Conservation (phyloP, 257 asterid species). For the Gentiana macrophylla region DNA sequence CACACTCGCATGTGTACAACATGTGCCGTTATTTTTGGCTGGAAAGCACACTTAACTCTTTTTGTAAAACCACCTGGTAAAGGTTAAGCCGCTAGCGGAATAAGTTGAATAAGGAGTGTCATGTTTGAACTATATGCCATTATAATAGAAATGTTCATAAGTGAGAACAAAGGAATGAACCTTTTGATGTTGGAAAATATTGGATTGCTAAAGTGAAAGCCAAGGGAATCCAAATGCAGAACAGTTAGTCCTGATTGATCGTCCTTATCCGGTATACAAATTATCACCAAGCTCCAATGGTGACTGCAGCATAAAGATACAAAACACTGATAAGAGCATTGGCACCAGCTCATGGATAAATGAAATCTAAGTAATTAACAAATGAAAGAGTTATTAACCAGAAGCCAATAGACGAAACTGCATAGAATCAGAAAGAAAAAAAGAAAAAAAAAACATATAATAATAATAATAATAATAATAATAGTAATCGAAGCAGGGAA, state of each 20-base stretch:
- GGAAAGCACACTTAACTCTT: too few species aligned
- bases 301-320: constrained; percentile 30
- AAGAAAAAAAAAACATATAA: too few species aligned
- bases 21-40: too few species aligned
- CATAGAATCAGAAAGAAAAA: neutral
- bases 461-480: too few species aligned
- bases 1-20: too few species aligned
- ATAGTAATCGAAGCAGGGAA: too few species aligned
- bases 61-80: too few species aligned
- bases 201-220: constrained; percentile 52
- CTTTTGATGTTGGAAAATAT: constrained; percentile 53
- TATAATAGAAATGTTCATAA: too few species aligned
- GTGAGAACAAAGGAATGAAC: constrained; percentile 16
- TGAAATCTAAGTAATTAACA: neutral
- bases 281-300: constrained; percentile 97
- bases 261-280: constrained; percentile 74
- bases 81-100: too few species aligned
- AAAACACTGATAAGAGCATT: constrained; percentile 11
- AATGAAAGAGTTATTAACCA: neutral
- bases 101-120: too few species aligned
- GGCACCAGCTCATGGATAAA: neutral
- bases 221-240: constrained; percentile 91
- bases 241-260: constrained; percentile 51
- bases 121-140: too few species aligned
- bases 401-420: neutral